Conservation (phyloP, 495 filamentous ascomycete species). For the Xylaria venustula region DNA sequence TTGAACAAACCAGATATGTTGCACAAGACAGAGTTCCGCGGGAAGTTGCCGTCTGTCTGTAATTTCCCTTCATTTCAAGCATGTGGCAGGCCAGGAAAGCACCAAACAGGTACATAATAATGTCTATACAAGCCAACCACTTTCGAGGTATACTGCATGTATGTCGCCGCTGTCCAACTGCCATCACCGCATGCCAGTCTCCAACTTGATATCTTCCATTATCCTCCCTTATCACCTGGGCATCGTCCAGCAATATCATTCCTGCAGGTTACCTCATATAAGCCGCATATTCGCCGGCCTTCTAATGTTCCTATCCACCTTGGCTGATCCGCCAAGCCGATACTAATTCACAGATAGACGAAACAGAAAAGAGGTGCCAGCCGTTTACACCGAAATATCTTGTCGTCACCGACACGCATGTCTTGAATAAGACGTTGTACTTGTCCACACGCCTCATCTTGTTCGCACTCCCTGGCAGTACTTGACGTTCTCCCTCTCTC, state of each 20-base stretch:
- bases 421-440: background rate
- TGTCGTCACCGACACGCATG: background rate
- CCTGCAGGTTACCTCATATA: background rate
- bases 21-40: background rate
- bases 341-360: background rate
- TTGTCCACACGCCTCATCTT: background rate
- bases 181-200: background rate
- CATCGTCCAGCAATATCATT: background rate
- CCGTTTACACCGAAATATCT: background rate
- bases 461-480: background rate
- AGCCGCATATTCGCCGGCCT: background rate
- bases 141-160: no score
- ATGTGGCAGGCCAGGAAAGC: background rate
- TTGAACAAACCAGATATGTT: no score
- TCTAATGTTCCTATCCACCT: background rate
- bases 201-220: background rate
- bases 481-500: background rate
- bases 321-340: background rate
- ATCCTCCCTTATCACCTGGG: background rate
- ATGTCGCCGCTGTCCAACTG: no score
- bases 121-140: no score
- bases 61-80: background rate
- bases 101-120: background rate
- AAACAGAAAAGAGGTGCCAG: background rate
- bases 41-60: background rate